Evolutionary conservation across 805 yeast genomes (phyloP), one percentile per base, ranked within the genome.

Genomic region (Pichia cabralensis): DNA sequence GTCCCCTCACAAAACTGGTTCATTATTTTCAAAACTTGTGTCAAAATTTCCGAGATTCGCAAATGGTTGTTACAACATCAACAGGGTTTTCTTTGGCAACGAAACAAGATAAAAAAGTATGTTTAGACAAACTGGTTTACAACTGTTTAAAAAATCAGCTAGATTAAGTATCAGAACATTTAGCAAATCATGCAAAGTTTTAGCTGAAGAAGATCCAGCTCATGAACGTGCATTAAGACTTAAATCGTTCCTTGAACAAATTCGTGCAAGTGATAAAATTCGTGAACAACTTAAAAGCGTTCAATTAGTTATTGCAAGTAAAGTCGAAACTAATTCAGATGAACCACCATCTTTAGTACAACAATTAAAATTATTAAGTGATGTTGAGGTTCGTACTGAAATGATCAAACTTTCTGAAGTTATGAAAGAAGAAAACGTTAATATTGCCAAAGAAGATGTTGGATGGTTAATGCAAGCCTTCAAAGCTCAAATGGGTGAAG

Each of bases 321-420:
- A 26, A 33, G 28, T 34, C 33, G 31, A 26, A 30, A 33, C 18
- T 40, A n/a, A n/a, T n/a, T 36, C 22, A 24, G 20, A 26, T 19
- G 36, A 34, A 21, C 25, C 40, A 10, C 36, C 52, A 24, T 30
- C 51, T 1, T 18, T 49, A 19, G 39, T 41, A 41, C 50, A 50
- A 33, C 58, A 53, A 36, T 31, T 56, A 37, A 48, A 50, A 35
- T 33, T 55, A 19, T 31, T 56, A 6, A 46, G 45, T 46, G 57
- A 56, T 31, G 15, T 31, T 1, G 61, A 56, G 18, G 48, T 53
- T 8, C 44, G 56, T 33, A 27, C 30, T 11, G 34, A 39, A 9
- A 42, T 56, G 33, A 40, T 33, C 15, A 46, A 46, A 22, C 36
- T 56, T 12, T 45, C 51, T 5, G 39, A 37, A 14, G 37, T 42